phyloP scores from a whole-genome alignment of 805 yeast species.

The Suhomyces pyralidae region DNA sequence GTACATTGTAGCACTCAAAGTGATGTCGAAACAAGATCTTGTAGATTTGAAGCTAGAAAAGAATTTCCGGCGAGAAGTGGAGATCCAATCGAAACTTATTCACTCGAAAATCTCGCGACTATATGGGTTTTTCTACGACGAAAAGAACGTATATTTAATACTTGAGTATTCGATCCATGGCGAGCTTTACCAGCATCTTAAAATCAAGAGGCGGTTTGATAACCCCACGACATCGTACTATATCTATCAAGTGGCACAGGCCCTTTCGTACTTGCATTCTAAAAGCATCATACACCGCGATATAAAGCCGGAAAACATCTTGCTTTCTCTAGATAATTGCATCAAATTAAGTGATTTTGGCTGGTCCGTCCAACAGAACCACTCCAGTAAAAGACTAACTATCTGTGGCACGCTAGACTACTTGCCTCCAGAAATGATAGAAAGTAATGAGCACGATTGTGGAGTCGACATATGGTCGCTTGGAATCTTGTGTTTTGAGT shows the following conservation, averaged over 20 bases:
- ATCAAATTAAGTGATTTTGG: constrained; percentile 93
- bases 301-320: constrained; percentile 88
- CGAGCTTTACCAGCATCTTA: constrained; percentile 74
- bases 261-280: constrained; percentile 71
- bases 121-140: constrained; percentile 83
- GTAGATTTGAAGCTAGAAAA: constrained; percentile 71
- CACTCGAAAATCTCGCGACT: constrained; percentile 81
- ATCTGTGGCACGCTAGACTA: constrained; percentile 95
- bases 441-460: constrained; percentile 71
- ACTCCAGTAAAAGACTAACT: constrained; percentile 55
- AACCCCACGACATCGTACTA: constrained; percentile 75
- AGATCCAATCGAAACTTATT: constrained; percentile 74
- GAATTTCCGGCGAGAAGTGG: constrained; percentile 88
- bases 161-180: constrained; percentile 85
- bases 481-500: constrained; percentile 82
- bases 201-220: constrained; percentile 63
- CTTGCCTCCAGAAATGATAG: constrained; percentile 93
- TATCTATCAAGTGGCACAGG: constrained; percentile 78
- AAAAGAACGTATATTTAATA: constrained; percentile 73
- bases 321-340: constrained; percentile 70
- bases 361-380: constrained; percentile 72
- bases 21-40: constrained; percentile 81
- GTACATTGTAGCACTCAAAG: constrained; percentile 84
- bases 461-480: constrained; percentile 90
- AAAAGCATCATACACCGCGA: constrained; percentile 88